Evolutionary conservation across 108 stramenopile species (phyloP), one percentile per base, ranked within the genome.

Genomic region (Cyclotella baltica): DNA sequence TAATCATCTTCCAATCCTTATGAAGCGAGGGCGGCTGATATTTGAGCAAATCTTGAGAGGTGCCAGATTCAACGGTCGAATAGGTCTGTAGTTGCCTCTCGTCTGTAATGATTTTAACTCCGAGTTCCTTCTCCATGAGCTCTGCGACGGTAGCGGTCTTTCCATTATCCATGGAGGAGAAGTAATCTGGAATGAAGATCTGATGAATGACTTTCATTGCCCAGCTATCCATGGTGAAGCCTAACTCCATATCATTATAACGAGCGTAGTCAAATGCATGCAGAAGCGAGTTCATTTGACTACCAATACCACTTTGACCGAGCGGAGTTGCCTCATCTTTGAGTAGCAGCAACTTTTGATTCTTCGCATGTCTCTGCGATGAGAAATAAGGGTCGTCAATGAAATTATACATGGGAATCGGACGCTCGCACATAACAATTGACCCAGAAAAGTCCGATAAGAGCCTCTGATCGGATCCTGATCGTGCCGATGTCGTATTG

Each of bases 251-350:
- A 22, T 71, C 51, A 52, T 78, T 30, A 22, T 78, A 68, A 30
- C 78, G 70, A 35, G 78, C 78, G 46, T 64, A 78, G 52, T 66
- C 65, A 40, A 66, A 78, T 22, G 78, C 78, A 30, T 78, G 78
- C 0, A 78, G 31, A 10, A 78, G 33, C 13, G 70, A 52, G 37
- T 71, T 65, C 15, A 78, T 57, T 47, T 70, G 78, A 72, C 67
- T 78, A 20, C 78, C 78, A 4, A 70, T 71, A 18, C 72, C 40
- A 27, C 56, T 57, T 2, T 8, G 61, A 31, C 65, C 65, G 47
- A 22, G 25, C 34, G 46, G 23, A 4, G 40, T 46, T 1, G 38
- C n/a, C 43, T 38, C 25, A 25, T 57, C 56, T 57, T 66, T 43
- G 38, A 66, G 37, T 22, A 66, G 65, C 4, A 66, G 65, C 19